Conservation (phyloP, 352 stramenopile species). For the Phytophthora cryptogea region DNA sequence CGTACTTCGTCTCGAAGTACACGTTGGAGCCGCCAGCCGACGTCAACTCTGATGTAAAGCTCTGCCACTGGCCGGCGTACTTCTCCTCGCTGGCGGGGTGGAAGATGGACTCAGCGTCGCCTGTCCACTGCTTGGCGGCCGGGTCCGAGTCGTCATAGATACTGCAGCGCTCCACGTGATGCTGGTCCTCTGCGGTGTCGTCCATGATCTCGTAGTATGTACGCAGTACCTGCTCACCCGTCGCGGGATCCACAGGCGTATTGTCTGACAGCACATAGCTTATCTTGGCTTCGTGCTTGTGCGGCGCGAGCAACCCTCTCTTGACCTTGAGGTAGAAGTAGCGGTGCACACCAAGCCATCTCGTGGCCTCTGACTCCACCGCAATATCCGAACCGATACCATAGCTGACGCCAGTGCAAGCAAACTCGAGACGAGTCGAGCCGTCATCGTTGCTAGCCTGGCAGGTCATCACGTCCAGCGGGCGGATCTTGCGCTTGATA, state of each 20-base stretch:
- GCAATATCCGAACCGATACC: conserved; percentile 78
- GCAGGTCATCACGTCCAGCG: conserved; percentile 70
- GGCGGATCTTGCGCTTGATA: conserved; percentile 83
- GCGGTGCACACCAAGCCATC: conserved; percentile 72
- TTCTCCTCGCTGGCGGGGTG: conserved; percentile 61
- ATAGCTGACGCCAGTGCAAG: conserved; percentile 77
- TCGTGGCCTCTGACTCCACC: conserved; percentile 69
- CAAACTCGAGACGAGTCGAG: conserved; percentile 60
- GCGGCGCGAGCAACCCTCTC: conserved; percentile 54
- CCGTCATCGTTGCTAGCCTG: conserved; percentile 53
- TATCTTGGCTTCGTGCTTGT: conserved; percentile 59
- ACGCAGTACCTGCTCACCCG: conserved; percentile 58
- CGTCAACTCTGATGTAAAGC: conserved; percentile 51
- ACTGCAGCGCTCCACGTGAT: conserved; percentile 77
- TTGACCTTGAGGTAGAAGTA: conserved; percentile 81
- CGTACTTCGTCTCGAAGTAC: conserved; percentile 83
- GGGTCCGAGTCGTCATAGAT: conserved; percentile 67
- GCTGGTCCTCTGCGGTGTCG: conserved; percentile 61
- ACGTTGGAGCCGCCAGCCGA: conserved; percentile 75
- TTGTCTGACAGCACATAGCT: conserved; percentile 77
- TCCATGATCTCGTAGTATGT: conserved; percentile 78
- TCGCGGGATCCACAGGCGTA: conserved; percentile 42
- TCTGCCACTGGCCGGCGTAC: conserved; percentile 58
- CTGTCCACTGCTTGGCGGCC: conserved; percentile 57
- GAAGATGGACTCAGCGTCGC: conserved; percentile 65